Base-by-base conservation (phyloP, 2,329 filamentous ascomycete species). In the Cercospora zeae-maydis region DNA sequence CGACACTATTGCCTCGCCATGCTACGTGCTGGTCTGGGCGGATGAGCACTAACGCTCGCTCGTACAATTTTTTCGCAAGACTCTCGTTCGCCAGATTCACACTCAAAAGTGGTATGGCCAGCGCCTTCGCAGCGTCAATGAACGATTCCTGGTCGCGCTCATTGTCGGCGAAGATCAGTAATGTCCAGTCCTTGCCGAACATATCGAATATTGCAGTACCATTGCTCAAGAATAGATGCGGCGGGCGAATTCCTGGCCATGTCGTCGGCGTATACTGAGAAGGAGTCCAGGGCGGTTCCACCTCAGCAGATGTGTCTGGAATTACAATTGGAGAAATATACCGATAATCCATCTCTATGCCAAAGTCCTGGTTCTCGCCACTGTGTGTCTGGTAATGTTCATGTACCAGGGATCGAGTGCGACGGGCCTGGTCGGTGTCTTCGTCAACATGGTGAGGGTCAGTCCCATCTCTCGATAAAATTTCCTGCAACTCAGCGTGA, bases 11-110 rank as follows among this genome's bases (percentile, higher is more conserved):
- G 10, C 42, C 42, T 47, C 42, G 42, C 84, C 84, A 87, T 0
- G 80, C 82, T 3, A 87, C 81, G 64, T 85, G 84, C 11, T 81
- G 74, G 75, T 88, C 86, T 0, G 86, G 85, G 8, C 85, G 74
- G 2, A 84, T 80, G 16, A 88, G 76, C 13, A 88, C 79, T 4
- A 65, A 78, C 82, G 1, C 86, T 85, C 61, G 81, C 79, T 64
- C 86, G 84, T n/a, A 80, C 78, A 1, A 88, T 79, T 39, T 81
- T 10, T 47, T 47, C 10, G 42, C 42, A 24, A 47, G 42, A 14
- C 42, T 47, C 42, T 47, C 42, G 13, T 47, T 13, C 42, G 42
- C 42, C 21, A 47, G 21, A 47, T 14, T 14, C 19, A 47, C 42
- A 27, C 11, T 24, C 11, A 10, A 47, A 13, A 47, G 10, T 47